These are phyloP conservation scores for Boletus semigastroideus DNA, from an alignment of 1,284 basidiomycete species.

Conservation along the genomic window DNA sequence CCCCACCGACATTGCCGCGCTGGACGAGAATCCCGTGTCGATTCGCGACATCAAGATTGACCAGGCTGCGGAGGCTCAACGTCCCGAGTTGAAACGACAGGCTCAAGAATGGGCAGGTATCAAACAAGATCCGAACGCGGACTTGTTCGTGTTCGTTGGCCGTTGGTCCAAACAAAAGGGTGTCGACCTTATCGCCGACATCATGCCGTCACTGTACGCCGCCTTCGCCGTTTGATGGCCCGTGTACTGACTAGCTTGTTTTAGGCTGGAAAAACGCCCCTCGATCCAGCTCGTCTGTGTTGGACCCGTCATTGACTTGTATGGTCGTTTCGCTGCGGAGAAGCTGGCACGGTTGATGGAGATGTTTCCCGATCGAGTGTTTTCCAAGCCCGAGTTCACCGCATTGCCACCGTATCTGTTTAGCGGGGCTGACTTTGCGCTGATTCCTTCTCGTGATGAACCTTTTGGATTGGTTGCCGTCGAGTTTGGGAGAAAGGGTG, in stretches of 20 bases:
- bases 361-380: conserved; percentile 90
- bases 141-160: conserved; percentile 92
- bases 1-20: conserved; percentile 88
- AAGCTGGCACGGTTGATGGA: conserved; percentile 92
- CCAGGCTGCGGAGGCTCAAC: conserved; percentile 78
- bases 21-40: conserved; percentile 75
- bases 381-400: conserved; percentile 92
- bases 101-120: conserved; percentile 93
- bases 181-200: conserved; percentile 91
- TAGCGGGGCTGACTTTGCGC: conserved; percentile 90
- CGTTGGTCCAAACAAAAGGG: conserved; percentile 97
- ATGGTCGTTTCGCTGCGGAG: conserved; percentile 91
- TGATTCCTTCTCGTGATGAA: conserved; percentile 93
- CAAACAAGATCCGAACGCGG: conserved; percentile 84
- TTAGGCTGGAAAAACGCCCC: conserved; percentile 79
- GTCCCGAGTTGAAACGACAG: conserved; percentile 86
- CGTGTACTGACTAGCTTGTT: neutral
- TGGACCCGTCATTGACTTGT: conserved; percentile 91
- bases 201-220: conserved; percentile 82
- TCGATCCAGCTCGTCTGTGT: conserved; percentile 86
- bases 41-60: conserved; percentile 79
- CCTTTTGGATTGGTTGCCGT: conserved; percentile 94
- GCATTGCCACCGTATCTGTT: conserved; percentile 90
- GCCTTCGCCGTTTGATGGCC: neutral
- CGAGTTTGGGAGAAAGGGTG: conserved; percentile 93